These are phyloP conservation scores for Rubus parviflorus DNA, from an alignment of 306 rosid species.

Conservation along the genomic window DNA sequence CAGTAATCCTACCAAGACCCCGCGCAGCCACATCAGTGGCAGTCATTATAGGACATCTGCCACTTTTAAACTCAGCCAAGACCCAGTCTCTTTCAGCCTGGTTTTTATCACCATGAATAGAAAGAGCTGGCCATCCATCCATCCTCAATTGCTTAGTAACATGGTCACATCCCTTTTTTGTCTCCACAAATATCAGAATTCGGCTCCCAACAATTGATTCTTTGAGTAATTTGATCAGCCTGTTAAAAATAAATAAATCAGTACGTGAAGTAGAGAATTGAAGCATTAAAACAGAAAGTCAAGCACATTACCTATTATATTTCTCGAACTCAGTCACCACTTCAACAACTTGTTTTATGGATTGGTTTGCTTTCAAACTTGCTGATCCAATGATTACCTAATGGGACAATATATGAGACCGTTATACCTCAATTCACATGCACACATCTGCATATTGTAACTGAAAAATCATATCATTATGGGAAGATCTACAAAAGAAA, in stretches of 20 bases:
- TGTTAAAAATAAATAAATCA: conserved; percentile 32
- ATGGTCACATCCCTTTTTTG: conserved; percentile 90
- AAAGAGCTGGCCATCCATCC: conserved; percentile 98
- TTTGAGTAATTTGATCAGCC: conserved; percentile 77
- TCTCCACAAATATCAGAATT: conserved; percentile 80
- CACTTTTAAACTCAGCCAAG: conserved; percentile 95
- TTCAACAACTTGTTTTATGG: conserved; percentile 85
- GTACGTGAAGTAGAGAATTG: neutral
- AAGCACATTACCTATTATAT: conserved; percentile 63
- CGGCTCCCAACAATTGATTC: conserved; percentile 78
- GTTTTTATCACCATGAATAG: conserved; percentile 97
- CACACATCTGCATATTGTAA: conserved; percentile 10
- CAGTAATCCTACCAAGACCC: conserved; percentile 99
- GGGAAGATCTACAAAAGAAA: conserved; percentile 20
- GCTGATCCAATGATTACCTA: conserved; percentile 84
- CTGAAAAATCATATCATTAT: conserved; percentile 14
- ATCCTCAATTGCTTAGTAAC: conserved; percentile 89
- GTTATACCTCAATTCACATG: conserved; percentile 1
- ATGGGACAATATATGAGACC: conserved; percentile 16
- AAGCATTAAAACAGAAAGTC: conserved; percentile 25
- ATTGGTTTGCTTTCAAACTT: conserved; percentile 85
- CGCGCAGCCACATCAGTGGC: conserved; percentile 99
- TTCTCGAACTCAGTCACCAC: conserved; percentile 72
- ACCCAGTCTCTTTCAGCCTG: conserved; percentile 99
- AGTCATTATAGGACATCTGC: conserved; percentile 95